Evolutionary conservation across 2,329 filamentous ascomycete genomes (phyloP), one percentile per base, ranked within the genome.

Genomic region (Aspergillus pseudoviridinutans): DNA sequence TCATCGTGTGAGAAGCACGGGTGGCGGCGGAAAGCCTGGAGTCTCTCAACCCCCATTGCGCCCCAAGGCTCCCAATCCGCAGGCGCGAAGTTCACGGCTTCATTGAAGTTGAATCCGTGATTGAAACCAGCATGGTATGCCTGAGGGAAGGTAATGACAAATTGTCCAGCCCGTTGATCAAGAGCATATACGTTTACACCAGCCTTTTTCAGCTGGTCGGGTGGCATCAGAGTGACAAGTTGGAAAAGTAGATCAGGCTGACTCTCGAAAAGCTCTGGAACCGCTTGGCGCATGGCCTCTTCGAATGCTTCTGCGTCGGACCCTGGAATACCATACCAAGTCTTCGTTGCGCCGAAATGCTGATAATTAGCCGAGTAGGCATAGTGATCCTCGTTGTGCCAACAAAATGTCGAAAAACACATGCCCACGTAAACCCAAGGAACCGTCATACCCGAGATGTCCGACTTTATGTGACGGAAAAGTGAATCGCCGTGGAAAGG

Each of bases 371-470:
- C 90, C 0, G 94, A 99, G 71, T 97, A 99, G 1, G 94, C 89
- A 71, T 96, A 97, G 70, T 99, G 94, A 68, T 99, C 94, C 70
- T 99, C 94, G 62, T 96, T 97, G 73, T 99, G 94, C 94, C 94
- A 99, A 75, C 94, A 99, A 70, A 99, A 99, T 0, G 94, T 97
- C 0, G 94, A 99, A 72, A 99, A 99, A 42, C 96, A 95, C 94
- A 99, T 99, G 60, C 94, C 94, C 3, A 99, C 94, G 70, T 99
- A 99, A 3, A 99, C 86, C 94, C 94, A 99, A 0, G 94, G 94
- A 7, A 99, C 93, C 0, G 94, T 99, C 94, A 99, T 99, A 41
- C 94, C 94, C 1, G 94, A 97, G 54, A 99, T 95, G 70, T 99
- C 94, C 0, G 93, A 91, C 73, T 97, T 97, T 80, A 99, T 97